Evolutionary conservation across 208 protist genomes (phyloP).

Genomic region (Leishmania turanica): DNA sequence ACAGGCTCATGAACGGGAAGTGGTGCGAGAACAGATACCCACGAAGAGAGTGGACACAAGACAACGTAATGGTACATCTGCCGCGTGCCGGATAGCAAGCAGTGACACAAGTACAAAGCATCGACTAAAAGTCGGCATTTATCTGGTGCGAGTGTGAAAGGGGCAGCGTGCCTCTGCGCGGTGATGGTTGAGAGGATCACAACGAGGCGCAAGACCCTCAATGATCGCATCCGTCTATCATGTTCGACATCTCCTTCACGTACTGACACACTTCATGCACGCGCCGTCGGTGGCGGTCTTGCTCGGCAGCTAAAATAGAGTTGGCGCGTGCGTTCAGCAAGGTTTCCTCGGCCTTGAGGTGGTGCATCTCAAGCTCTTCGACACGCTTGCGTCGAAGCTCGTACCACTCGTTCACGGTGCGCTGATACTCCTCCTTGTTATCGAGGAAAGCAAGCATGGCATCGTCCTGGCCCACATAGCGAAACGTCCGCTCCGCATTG

Average conservation of each 20-base stretch:
- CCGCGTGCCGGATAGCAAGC: background rate
- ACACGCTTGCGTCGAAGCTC: conserved; percentile 75
- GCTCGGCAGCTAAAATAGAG: conserved; percentile 60
- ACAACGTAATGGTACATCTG: background rate
- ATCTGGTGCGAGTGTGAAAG: background rate
- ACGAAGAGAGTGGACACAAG: background rate
- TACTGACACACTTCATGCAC: conserved; percentile 77
- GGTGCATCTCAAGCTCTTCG: conserved; percentile 75
- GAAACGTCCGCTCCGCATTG: conserved; percentile 13
- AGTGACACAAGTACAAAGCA: background rate
- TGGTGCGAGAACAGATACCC: background rate
- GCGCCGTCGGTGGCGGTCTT: conserved; percentile 61
- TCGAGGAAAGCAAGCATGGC: conserved; percentile 55
- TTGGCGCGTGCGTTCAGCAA: conserved; percentile 50
- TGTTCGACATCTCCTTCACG: conserved; percentile 42
- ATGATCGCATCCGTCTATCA: conserved; percentile 15
- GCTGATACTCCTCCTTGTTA: conserved; percentile 84
- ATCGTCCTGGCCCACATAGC: conserved; percentile 36
- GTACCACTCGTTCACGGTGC: conserved; percentile 79
- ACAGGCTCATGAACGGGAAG: background rate
- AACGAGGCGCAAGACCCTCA: background rate
- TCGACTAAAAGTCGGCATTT: background rate
- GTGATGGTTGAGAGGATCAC: background rate
- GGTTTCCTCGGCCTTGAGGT: conserved; percentile 72
- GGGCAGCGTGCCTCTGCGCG: background rate